phyloP scores from a whole-genome alignment of 1,284 basidiomycete genomes.

The Xerocomus minutiporus region DNA sequence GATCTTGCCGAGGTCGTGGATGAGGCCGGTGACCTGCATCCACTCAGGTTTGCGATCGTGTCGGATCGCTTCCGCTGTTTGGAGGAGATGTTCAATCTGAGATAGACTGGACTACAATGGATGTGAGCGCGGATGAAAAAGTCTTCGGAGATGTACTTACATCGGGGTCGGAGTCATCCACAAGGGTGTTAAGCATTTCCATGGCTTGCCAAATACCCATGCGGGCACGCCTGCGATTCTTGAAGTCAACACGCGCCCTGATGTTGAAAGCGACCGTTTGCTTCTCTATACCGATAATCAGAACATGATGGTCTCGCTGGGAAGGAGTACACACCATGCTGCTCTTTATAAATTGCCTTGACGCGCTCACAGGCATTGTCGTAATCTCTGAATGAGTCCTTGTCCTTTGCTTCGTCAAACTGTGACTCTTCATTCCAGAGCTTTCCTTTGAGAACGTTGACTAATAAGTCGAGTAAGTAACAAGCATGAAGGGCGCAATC shows the following conservation, averaged over 20 bases:
- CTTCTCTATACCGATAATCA: slow-evolving; percentile 51
- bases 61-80: slow-evolving; percentile 89
- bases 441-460: slow-evolving; percentile 63
- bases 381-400: slow-evolving; percentile 67
- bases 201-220: slow-evolving; percentile 90
- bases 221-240: slow-evolving; percentile 56
- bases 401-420: slow-evolving; percentile 78
- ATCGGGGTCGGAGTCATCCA: slow-evolving; percentile 87
- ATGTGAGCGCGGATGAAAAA: slow-evolving; percentile 12
- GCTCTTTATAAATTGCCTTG: slow-evolving; percentile 83
- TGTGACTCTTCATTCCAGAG: slow-evolving; percentile 57
- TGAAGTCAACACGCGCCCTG: slow-evolving; percentile 69
- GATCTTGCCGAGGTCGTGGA: slow-evolving; percentile 87
- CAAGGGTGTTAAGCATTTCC: slow-evolving; percentile 82
- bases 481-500: not conserved
- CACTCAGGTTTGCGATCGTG: slow-evolving; percentile 85
- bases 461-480: slow-evolving; percentile 33
- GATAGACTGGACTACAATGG: slow-evolving; percentile 60
- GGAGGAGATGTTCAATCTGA: slow-evolving; percentile 88
- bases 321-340: slow-evolving; percentile 54
- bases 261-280: slow-evolving; percentile 86
- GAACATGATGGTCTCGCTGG: not conserved
- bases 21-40: slow-evolving; percentile 87
- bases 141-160: slow-evolving; percentile 38
- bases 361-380: slow-evolving; percentile 82